A percentile compares a stretch with the other conserved stretches of the same genome.
These are phyloP conservation scores for Gamarada debralockiae DNA, from an alignment of 495 filamentous ascomycete genomes.

Conservation along the genomic window DNA sequence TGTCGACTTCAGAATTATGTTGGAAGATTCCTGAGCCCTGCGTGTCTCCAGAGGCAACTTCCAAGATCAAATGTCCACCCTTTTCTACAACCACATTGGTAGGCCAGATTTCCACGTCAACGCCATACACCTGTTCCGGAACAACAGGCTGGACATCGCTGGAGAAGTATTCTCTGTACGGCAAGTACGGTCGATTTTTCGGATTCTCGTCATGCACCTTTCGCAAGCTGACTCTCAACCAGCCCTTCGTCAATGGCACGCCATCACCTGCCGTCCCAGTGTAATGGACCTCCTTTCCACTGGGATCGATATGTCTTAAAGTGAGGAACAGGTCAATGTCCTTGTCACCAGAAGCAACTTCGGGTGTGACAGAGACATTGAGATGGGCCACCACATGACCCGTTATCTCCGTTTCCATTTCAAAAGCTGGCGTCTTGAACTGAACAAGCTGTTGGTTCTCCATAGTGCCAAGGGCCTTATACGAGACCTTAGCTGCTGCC, in stretches of 20 bases:
- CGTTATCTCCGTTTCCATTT: conserved; percentile 58
- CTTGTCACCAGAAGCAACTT: conserved; percentile 21
- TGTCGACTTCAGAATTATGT: conserved; percentile 11
- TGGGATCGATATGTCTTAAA: conserved; percentile 50
- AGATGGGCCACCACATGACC: conserved; percentile 61
- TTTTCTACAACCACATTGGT: conserved; percentile 59
- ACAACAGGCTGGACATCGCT: conserved; percentile 52
- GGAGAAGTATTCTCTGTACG: conserved; percentile 57
- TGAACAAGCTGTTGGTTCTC: conserved; percentile 42
- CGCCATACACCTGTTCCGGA: conserved; percentile 51
- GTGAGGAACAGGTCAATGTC: conserved; percentile 68
- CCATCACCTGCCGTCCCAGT: conserved; percentile 51
- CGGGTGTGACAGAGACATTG: conserved; percentile 50
- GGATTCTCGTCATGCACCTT: conserved; percentile 46
- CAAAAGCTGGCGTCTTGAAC: conserved; percentile 52
- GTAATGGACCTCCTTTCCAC: conserved; percentile 59
- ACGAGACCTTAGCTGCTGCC: conserved; percentile 32
- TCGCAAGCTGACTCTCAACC: conserved; percentile 53
- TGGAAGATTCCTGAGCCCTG: conserved; percentile 40
- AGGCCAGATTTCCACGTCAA: conserved; percentile 68
- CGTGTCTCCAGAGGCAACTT: conserved; percentile 56
- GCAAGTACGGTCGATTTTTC: conserved; percentile 46
- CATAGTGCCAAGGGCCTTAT: conserved; percentile 50
- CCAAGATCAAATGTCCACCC: conserved; percentile 51
- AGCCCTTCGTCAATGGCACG: conserved; percentile 49